Conservation (phyloP, 352 stramenopile species). For the Saprolegnia diclina region DNA sequence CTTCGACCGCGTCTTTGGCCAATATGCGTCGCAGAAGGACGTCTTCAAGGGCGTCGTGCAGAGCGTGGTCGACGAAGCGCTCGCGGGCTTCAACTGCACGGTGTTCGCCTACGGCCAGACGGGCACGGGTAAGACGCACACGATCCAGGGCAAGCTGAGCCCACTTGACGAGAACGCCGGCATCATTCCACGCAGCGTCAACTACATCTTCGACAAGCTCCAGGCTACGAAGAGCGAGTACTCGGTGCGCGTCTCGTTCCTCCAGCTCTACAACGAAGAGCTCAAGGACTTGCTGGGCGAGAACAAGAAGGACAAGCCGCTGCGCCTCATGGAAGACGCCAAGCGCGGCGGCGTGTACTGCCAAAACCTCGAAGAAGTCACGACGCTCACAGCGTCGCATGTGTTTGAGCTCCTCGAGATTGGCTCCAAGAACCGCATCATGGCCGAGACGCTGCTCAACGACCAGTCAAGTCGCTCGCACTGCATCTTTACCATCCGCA, state of each 20-base stretch:
- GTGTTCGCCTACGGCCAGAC: slow-evolving; percentile 97
- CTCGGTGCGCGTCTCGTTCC: slow-evolving; percentile 93
- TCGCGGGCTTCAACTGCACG: slow-evolving; percentile 94
- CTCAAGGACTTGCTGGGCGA: slow-evolving; percentile 89
- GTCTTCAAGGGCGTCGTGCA: slow-evolving; percentile 91
- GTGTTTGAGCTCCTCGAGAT: slow-evolving; percentile 85
- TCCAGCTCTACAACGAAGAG: slow-evolving; percentile 99
- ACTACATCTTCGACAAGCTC: slow-evolving; percentile 93
- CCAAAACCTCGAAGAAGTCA: slow-evolving; percentile 87
- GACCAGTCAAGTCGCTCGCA: slow-evolving; percentile 96
- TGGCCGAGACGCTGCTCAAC: slow-evolving; percentile 92
- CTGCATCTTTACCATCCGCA: slow-evolving; percentile 97
- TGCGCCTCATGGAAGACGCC: slow-evolving; percentile 84
- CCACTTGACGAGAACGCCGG: slow-evolving; percentile 82
- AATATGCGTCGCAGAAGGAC: slow-evolving; percentile 96
- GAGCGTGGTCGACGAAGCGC: slow-evolving; percentile 94
- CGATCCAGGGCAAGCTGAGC: slow-evolving; percentile 94
- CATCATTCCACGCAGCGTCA: slow-evolving; percentile 92
- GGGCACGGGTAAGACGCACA: slow-evolving; percentile 97
- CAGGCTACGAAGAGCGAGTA: slow-evolving; percentile 87
- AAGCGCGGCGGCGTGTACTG: slow-evolving; percentile 84
- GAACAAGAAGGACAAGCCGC: slow-evolving; percentile 54
- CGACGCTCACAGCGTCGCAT: slow-evolving; percentile 64
- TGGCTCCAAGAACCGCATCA: slow-evolving; percentile 89
- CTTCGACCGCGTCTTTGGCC: slow-evolving; percentile 91